phyloP scores from a whole-genome alignment of 345 rosid genomes.

The Trapa incisa region DNA sequence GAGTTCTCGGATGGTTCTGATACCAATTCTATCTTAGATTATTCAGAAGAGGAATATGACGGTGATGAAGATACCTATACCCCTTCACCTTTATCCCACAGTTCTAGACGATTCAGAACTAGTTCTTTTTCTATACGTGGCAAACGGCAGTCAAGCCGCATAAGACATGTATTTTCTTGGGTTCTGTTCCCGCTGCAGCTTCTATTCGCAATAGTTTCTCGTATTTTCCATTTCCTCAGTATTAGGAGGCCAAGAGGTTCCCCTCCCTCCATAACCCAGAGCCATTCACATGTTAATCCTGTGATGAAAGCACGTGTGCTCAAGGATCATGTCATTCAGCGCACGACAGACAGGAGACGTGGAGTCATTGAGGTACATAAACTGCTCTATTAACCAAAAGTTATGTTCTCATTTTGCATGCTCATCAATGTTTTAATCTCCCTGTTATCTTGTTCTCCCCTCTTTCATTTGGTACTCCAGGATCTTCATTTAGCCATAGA shows the following conservation, averaged over 20 bases:
- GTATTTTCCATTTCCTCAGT: slow-evolving; percentile 27
- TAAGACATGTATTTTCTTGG: slow-evolving; percentile 42
- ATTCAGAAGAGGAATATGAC: slow-evolving; percentile 76
- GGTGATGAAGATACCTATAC: slow-evolving; percentile 34
- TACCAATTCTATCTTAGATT: slow-evolving; percentile 51
- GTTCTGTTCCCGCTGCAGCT: slow-evolving; percentile 47
- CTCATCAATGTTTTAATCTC: neutral
- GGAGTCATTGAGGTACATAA: slow-evolving; percentile 73
- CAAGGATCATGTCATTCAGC: slow-evolving; percentile 60
- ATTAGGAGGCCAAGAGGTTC: slow-evolving; percentile 22
- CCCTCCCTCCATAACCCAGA: slow-evolving; percentile 21
- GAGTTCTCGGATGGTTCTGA: slow-evolving; percentile 75
- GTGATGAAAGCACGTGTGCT: slow-evolving; percentile 28
- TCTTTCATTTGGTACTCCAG: slow-evolving; percentile 20
- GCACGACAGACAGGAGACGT: slow-evolving; percentile 78
- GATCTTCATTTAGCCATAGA: slow-evolving; percentile 93
- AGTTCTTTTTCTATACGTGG: slow-evolving; percentile 27
- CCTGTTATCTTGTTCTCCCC: slow-evolving; percentile 3
- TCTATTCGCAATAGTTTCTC: slow-evolving; percentile 39
- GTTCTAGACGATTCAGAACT: slow-evolving; percentile 55
- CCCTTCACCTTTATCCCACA: slow-evolving; percentile 56
- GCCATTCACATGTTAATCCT: slow-evolving; percentile 21
- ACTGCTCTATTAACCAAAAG: neutral
- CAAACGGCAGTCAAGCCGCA: slow-evolving; percentile 39
- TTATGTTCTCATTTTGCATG: slow-evolving; percentile 1